Conservation (phyloP, 805 yeast species). For the Wickerhamomyces rabaulensis region DNA sequence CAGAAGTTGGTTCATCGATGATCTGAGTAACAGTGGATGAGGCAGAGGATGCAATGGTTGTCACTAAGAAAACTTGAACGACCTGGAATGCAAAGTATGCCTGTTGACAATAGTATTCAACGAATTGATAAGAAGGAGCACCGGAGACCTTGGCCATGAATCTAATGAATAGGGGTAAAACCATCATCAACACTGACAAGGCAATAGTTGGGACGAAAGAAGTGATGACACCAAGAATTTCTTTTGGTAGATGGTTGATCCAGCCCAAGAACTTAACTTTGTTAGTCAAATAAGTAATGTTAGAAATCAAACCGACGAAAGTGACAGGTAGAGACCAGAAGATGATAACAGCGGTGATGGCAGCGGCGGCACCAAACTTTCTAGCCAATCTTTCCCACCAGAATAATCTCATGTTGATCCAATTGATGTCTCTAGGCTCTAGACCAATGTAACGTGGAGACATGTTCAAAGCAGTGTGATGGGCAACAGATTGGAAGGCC, state of each 20-base stretch:
- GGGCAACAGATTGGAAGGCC: constrained; percentile 58
- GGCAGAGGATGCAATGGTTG: constrained; percentile 80
- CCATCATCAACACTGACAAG: constrained; percentile 58
- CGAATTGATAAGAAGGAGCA: constrained; percentile 46
- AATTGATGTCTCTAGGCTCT: constrained; percentile 56
- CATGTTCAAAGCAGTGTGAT: constrained; percentile 63
- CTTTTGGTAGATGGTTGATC: constrained; percentile 49
- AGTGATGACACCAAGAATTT: constrained; percentile 57
- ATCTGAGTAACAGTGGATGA: constrained; percentile 69
- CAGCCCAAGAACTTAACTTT: constrained; percentile 50
- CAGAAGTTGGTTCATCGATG: constrained; percentile 57
- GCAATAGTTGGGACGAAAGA: constrained; percentile 65
- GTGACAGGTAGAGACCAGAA: constrained; percentile 80
- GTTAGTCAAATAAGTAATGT: constrained; percentile 56
- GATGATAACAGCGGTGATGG: constrained; percentile 49
- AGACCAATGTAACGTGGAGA: constrained; percentile 56
- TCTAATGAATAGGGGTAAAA: constrained; percentile 63
- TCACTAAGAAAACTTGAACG: constrained; percentile 80
- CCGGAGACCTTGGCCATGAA: constrained; percentile 59
- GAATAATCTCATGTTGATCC: constrained; percentile 70
- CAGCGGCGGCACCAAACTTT: constrained; percentile 44
- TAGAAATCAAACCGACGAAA: constrained; percentile 70
- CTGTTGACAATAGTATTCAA: constrained; percentile 62
- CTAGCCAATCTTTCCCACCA: constrained; percentile 75
- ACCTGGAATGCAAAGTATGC: constrained; percentile 69